phyloP scores from a whole-genome alignment of 441 rosid genomes.

The Arabidopsis lyrata region DNA sequence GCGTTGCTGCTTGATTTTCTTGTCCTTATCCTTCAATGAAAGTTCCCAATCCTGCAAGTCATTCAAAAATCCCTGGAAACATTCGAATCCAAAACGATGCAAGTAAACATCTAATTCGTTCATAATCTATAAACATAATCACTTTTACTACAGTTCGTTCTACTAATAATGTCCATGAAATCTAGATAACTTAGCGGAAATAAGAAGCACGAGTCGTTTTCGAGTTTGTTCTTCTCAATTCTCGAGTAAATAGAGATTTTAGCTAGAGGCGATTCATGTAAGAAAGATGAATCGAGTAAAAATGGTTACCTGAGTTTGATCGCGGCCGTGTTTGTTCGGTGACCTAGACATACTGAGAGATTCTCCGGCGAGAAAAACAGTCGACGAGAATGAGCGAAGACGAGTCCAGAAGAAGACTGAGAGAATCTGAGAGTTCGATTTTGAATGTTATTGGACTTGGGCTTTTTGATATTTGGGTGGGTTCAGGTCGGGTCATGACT shows the following conservation, averaged over 20 bases:
- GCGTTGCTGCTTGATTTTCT: constrained; percentile 61
- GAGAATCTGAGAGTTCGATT: neutral
- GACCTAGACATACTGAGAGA: constrained; percentile 43
- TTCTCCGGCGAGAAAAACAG: constrained; percentile 35
- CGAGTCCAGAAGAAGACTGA: constrained; percentile 33
- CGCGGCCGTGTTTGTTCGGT: constrained; percentile 70
- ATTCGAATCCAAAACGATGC: constrained; percentile 18
- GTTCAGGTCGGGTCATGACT: neutral
- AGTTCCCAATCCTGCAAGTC: constrained; percentile 98
- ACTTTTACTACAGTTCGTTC: no score
- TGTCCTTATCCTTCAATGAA: constrained; percentile 65
- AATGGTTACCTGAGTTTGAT: constrained; percentile 62
- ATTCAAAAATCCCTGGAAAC: constrained; percentile 82
- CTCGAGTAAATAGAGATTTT: neutral
- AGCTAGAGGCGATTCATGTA: neutral
- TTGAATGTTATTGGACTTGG: constrained; percentile 29
- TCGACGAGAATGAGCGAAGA: constrained; percentile 9
- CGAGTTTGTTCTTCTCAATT: neutral
- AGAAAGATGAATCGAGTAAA: neutral
- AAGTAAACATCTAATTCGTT: constrained; percentile 24
- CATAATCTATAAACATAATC: constrained; percentile 3
- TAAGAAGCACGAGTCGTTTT: neutral
- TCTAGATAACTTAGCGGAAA: neutral
- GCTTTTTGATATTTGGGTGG: constrained; percentile 1
- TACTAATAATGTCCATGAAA: neutral